Conservation (phyloP, 2,329 filamentous ascomycete genomes). For the Epicoccum nigrum region DNA sequence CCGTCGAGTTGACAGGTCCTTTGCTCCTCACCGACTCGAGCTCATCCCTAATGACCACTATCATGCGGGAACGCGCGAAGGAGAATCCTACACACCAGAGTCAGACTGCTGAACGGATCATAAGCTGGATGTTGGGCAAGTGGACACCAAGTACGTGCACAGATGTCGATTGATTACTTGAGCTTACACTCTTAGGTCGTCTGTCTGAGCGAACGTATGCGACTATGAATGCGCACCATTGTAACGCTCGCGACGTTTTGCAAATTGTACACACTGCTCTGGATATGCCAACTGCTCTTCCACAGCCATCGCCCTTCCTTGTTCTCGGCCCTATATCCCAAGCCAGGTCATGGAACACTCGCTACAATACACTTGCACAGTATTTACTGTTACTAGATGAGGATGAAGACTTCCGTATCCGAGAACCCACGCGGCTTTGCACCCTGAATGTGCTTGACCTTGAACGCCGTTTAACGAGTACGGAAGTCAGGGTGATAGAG, state of each 20-base stretch:
- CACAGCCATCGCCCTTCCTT: slow-evolving; percentile 35
- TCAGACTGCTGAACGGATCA: slow-evolving; percentile 71
- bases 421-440: not conserved
- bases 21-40: slow-evolving; percentile 79
- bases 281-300: slow-evolving; percentile 54
- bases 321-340: slow-evolving; percentile 52
- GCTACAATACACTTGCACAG: slow-evolving; percentile 51
- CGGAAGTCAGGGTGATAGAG: slow-evolving; percentile 50
- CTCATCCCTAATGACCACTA: slow-evolving; percentile 71
- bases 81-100: slow-evolving; percentile 72
- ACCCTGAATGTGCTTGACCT: slow-evolving; percentile 15
- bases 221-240: slow-evolving; percentile 67
- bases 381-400: slow-evolving; percentile 56
- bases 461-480: slow-evolving; percentile 29
- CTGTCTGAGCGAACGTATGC: slow-evolving; percentile 69
- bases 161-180: no score
- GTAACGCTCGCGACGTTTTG: slow-evolving; percentile 69
- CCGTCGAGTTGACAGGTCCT: slow-evolving; percentile 82
- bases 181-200: slow-evolving; percentile 41
- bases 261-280: slow-evolving; percentile 73
- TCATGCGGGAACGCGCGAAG: slow-evolving; percentile 70
- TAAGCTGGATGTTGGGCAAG: slow-evolving; percentile 79
- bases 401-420: slow-evolving; percentile 11
- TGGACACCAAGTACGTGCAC: slow-evolving; percentile 77
- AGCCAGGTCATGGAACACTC: slow-evolving; percentile 51